Percentiles rank a stretch among this genome's conserved stretches.
phyloP scores from a whole-genome alignment of 2,329 filamentous ascomycete genomes.

The Monilinia fructicola region DNA sequence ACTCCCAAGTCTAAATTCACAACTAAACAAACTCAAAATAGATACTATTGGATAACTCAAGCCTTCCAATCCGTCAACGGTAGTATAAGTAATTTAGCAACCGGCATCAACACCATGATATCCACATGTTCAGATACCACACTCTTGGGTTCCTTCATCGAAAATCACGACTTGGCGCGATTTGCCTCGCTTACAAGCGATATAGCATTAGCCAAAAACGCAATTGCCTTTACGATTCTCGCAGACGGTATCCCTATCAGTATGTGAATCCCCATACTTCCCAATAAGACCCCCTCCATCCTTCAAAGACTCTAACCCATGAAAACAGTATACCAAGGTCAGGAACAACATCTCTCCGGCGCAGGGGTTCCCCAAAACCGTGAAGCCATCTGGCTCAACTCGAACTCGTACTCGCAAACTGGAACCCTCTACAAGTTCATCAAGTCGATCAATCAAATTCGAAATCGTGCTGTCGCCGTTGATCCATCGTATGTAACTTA shows the following conservation, averaged over 20 bases:
- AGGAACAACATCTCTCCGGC: constrained; percentile 52
- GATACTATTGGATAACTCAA: constrained; percentile 40
- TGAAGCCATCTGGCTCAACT: constrained; percentile 48
- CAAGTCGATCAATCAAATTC: constrained; percentile 33
- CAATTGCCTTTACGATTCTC: constrained; percentile 51
- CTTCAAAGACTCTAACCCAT: not conserved
- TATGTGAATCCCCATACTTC: constrained; percentile 18
- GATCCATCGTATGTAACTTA: constrained; percentile 33
- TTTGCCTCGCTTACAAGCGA: constrained; percentile 35
- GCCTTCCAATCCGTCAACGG: constrained; percentile 37
- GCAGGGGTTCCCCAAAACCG: constrained; percentile 44
- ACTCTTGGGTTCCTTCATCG: constrained; percentile 45
- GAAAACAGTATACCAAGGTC: constrained; percentile 49
- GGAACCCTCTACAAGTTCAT: constrained; percentile 45
- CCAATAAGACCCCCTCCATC: not conserved
- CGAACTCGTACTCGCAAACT: constrained; percentile 42
- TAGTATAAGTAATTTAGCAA: constrained; percentile 37
- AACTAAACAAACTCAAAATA: not conserved
- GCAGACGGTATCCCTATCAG: constrained; percentile 52
- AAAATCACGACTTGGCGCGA: constrained; percentile 39
- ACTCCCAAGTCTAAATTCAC: accelerated
- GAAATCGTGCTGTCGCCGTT: constrained; percentile 35
- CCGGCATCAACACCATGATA: constrained; percentile 37
- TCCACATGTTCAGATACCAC: constrained; percentile 41
- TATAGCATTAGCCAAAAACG: constrained; percentile 45